A percentile compares a stretch with the other conserved stretches of the same genome.
Conservation (phyloP, 805 yeast genomes). For the Naumovozyma castellii region DNA sequence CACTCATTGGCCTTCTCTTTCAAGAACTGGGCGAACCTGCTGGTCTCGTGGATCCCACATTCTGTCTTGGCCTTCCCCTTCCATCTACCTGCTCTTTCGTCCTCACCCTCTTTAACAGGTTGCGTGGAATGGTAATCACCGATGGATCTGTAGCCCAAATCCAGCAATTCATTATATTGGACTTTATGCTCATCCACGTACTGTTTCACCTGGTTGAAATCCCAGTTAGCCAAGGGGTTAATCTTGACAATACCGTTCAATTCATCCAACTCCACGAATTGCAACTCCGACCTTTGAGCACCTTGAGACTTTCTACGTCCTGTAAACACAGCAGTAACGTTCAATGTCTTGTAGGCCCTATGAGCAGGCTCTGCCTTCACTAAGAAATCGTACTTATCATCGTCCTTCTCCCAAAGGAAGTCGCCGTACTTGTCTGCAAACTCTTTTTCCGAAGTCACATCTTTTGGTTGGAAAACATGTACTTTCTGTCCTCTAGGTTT, state of each 20-base stretch:
- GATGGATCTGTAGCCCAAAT: slow-evolving; percentile 79
- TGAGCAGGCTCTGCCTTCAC: slow-evolving; percentile 91
- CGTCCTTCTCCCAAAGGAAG: slow-evolving; percentile 74
- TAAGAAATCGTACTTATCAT: slow-evolving; percentile 67
- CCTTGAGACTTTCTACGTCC: slow-evolving; percentile 91
- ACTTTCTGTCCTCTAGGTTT: slow-evolving; percentile 30
- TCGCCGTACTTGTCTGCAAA: slow-evolving; percentile 65
- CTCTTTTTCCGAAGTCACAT: slow-evolving; percentile 45
- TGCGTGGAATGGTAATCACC: slow-evolving; percentile 94
- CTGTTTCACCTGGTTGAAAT: slow-evolving; percentile 55
- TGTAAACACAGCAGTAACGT: slow-evolving; percentile 78
- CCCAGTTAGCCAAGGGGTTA: slow-evolving; percentile 83
- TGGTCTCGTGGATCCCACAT: slow-evolving; percentile 86
- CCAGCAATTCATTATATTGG: slow-evolving; percentile 77
- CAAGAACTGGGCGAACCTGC: slow-evolving; percentile 58
- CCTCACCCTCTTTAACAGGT: slow-evolving; percentile 86
- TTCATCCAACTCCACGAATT: slow-evolving; percentile 68
- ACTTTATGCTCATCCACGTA: slow-evolving; percentile 66
- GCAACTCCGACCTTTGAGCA: slow-evolving; percentile 62
- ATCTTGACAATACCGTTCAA: slow-evolving; percentile 67
- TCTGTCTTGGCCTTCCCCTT: slow-evolving; percentile 86
- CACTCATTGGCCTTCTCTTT: slow-evolving; percentile 15
- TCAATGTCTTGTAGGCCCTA: slow-evolving; percentile 66
- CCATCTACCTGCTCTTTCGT: slow-evolving; percentile 97
- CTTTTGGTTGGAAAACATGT: slow-evolving; percentile 60